These are phyloP conservation scores for Phoma sp. DNA, from an alignment of 2,329 filamentous ascomycete species.

Conservation along the genomic window DNA sequence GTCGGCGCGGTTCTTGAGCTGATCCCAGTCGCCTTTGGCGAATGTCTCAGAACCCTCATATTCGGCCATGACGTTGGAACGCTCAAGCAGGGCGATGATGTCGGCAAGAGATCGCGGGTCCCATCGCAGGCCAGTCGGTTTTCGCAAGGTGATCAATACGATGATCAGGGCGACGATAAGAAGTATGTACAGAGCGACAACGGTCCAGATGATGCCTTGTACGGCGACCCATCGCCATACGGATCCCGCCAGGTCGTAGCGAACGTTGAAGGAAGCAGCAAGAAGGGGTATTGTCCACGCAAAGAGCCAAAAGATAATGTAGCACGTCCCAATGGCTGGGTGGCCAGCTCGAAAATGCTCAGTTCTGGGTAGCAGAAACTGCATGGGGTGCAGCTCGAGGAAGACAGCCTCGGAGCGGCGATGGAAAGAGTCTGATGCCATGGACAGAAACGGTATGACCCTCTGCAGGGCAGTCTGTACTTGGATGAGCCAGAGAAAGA, in stretches of 20 bases:
- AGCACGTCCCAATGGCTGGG: conserved; percentile 69
- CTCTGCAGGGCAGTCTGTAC: conserved; percentile 77
- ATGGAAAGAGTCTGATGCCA: conserved; percentile 69
- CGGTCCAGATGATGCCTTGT: conserved; percentile 77
- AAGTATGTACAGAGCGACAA: conserved; percentile 75
- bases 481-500: conserved; percentile 79
- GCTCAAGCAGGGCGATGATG: conserved; percentile 76
- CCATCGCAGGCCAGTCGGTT: conserved; percentile 81
- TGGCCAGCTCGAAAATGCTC: conserved; percentile 73
- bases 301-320: conserved; percentile 75
- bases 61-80: conserved; percentile 77
- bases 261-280: conserved; percentile 74
- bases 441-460: conserved; percentile 76
- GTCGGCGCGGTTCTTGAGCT: conserved; percentile 66
- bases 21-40: conserved; percentile 58
- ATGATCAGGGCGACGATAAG: conserved; percentile 65
- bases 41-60: conserved; percentile 74
- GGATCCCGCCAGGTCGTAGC: conserved; percentile 63
- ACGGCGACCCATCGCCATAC: conserved; percentile 82
- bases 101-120: conserved; percentile 84
- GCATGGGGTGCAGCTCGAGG: conserved; percentile 64
- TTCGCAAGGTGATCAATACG: conserved; percentile 69
- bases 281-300: conserved; percentile 83
- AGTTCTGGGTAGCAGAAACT: conserved; percentile 71
- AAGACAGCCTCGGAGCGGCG: conserved; percentile 70